Evolutionary conservation across 2,329 filamentous ascomycete genomes (phyloP).

Genomic region (Trichocomaceae sp.): DNA sequence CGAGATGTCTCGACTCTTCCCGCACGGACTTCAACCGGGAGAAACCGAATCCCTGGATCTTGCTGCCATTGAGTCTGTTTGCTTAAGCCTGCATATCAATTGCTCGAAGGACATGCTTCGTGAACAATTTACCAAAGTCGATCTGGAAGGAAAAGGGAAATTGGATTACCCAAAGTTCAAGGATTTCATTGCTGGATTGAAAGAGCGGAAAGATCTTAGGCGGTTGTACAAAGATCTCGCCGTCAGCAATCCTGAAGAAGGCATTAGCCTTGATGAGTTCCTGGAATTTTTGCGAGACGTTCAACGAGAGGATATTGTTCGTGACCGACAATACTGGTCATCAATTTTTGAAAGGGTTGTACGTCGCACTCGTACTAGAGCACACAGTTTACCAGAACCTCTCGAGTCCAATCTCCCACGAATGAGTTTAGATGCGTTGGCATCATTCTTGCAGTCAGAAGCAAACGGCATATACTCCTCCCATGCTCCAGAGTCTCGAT

Average conservation of each 20-base stretch:
- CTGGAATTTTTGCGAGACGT: conserved; percentile 63
- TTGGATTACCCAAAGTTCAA: conserved; percentile 77
- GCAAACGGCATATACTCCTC: conserved; percentile 63
- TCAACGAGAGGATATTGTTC: conserved; percentile 70
- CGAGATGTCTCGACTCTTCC: conserved; percentile 67
- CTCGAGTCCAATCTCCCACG: conserved; percentile 44
- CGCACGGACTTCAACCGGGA: conserved; percentile 34
- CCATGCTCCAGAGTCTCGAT: conserved; percentile 53
- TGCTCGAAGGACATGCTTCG: conserved; percentile 68
- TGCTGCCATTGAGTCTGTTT: conserved; percentile 71
- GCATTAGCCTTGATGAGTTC: conserved; percentile 68
- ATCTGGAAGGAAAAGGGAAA: conserved; percentile 56
- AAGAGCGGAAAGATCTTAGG: conserved; percentile 74
- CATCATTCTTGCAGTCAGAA: conserved; percentile 67
- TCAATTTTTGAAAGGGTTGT: conserved; percentile 64
- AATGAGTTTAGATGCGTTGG: conserved; percentile 74
- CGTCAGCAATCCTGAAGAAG: conserved; percentile 50
- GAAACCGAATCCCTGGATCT: conserved; percentile 70
- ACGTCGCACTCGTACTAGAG: conserved; percentile 51
- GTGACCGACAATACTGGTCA: conserved; percentile 61
- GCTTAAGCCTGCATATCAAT: conserved; percentile 86
- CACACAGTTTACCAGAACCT: conserved; percentile 36
- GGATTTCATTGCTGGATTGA: conserved; percentile 74
- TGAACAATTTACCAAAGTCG: conserved; percentile 66
- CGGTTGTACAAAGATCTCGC: conserved; percentile 62